Evolutionary conservation across 108 stramenopile genomes (phyloP).

Genomic region (Cyclotella baltica): DNA sequence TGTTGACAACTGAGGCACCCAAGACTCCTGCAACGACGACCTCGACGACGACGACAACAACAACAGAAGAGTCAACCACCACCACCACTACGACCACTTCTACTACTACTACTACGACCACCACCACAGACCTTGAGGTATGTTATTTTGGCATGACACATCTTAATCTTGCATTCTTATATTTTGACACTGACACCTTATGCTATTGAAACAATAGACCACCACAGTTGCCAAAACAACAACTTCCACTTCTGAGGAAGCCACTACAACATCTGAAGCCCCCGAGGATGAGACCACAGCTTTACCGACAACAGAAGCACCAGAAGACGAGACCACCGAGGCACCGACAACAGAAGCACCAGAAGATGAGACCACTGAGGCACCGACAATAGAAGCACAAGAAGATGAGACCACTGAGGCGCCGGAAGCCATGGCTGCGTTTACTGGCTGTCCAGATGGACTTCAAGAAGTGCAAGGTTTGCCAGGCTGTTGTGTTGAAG

Average conservation of each 20-base stretch:
- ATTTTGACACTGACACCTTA: not conserved
- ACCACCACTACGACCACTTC: not conserved
- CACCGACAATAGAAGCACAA: not conserved
- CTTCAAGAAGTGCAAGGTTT: constrained; percentile 37
- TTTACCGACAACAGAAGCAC: not conserved
- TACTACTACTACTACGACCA: constrained; percentile 6
- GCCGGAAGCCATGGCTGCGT: constrained; percentile 11
- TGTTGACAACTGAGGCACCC: not conserved
- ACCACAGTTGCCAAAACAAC: not conserved
- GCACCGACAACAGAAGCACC: not conserved
- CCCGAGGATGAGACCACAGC: not conserved
- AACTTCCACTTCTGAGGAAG: not conserved
- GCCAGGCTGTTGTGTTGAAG: constrained; percentile 47
- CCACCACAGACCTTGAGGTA: not conserved
- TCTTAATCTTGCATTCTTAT: not conserved
- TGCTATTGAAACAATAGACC: too few species aligned
- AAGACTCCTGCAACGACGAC: not conserved
- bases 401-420: constrained; percentile 2
- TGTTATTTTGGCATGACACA: not conserved
- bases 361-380: constrained; percentile 5
- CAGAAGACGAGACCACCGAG: not conserved
- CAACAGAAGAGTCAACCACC: constrained; percentile 17
- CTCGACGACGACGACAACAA: constrained; percentile 12
- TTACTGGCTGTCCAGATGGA: constrained; percentile 19
- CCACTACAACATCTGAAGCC: not conserved